phyloP scores from a whole-genome alignment of 169 alveolate genomes.

The Cystoisospora suis region DNA sequence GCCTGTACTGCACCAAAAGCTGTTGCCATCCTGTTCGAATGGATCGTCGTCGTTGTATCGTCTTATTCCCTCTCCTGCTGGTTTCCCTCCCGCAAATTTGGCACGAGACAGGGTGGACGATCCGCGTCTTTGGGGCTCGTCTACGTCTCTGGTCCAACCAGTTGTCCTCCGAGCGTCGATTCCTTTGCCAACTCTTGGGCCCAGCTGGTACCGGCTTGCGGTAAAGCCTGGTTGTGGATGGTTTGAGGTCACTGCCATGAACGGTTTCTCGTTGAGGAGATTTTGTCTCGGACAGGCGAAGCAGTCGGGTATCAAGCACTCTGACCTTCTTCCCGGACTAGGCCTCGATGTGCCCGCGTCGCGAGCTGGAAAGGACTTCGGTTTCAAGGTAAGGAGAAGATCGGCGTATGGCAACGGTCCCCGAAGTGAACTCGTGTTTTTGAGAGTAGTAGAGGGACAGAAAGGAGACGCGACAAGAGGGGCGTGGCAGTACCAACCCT shows the following conservation, averaged over 20 bases:
- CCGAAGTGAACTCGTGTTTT: not conserved
- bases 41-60: too few species aligned
- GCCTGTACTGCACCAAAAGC: not conserved
- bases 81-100: too few species aligned
- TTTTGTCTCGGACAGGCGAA: slow-evolving; percentile 31
- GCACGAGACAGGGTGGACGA: too few species aligned
- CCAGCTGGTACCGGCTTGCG: slow-evolving; percentile 37
- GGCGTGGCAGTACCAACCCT: too few species aligned
- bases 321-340: not conserved
- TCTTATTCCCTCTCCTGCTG: too few species aligned
- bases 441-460: too few species aligned
- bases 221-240: not conserved
- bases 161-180: slow-evolving; percentile 13
- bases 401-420: too few species aligned
- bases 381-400: not conserved
- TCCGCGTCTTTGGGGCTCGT: not conserved
- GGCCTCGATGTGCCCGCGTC: not conserved
- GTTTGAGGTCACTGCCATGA: not conserved
- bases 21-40: not conserved
- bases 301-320: not conserved
- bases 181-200: not conserved
- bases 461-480: too few species aligned
- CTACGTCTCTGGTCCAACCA: not conserved
- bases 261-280: not conserved
- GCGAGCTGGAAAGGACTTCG: not conserved